Conservation (phyloP, 139 green algal genomes). For the Picochlorum costavermella region DNA sequence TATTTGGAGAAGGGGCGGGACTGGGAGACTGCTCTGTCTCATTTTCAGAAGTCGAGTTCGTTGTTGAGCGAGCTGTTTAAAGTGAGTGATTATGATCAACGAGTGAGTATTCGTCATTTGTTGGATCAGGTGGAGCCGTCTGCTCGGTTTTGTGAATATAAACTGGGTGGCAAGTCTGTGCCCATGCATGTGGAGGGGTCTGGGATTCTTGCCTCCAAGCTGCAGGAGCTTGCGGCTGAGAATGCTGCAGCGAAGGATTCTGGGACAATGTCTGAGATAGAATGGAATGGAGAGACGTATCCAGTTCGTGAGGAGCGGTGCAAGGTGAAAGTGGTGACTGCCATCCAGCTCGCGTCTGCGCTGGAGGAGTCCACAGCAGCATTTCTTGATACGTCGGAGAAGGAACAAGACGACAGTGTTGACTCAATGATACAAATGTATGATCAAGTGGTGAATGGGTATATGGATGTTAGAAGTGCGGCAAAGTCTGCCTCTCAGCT, state of each 20-base stretch:
- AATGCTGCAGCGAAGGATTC: conserved; percentile 38
- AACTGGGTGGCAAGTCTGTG: conserved; percentile 40
- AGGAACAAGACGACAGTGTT: conserved; percentile 8
- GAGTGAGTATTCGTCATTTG: conserved; percentile 56
- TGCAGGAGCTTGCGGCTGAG: conserved; percentile 44
- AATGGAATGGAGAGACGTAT: conserved; percentile 47
- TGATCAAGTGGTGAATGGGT: conserved; percentile 50
- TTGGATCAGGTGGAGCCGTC: conserved; percentile 75
- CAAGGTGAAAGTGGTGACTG: not conserved
- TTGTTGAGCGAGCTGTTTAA: conserved; percentile 68
- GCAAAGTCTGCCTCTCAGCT: conserved; percentile 18
- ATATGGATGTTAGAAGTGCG: conserved; percentile 16
- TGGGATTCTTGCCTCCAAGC: conserved; percentile 29
- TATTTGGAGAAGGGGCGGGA: conserved; percentile 71
- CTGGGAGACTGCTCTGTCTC: conserved; percentile 59
- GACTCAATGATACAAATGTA: conserved; percentile 45
- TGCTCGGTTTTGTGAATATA: conserved; percentile 80
- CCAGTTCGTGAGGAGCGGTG: conserved; percentile 43
- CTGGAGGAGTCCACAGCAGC: conserved; percentile 21
- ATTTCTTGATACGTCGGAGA: not conserved
- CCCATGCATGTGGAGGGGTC: not conserved
- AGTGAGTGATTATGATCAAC: conserved; percentile 60
- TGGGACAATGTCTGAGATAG: conserved; percentile 35
- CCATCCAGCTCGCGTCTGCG: conserved; percentile 29
- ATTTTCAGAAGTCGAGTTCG: conserved; percentile 58